These are phyloP conservation scores for Chiua virens DNA, from an alignment of 768 basidiomycete species.

Conservation along the genomic window DNA sequence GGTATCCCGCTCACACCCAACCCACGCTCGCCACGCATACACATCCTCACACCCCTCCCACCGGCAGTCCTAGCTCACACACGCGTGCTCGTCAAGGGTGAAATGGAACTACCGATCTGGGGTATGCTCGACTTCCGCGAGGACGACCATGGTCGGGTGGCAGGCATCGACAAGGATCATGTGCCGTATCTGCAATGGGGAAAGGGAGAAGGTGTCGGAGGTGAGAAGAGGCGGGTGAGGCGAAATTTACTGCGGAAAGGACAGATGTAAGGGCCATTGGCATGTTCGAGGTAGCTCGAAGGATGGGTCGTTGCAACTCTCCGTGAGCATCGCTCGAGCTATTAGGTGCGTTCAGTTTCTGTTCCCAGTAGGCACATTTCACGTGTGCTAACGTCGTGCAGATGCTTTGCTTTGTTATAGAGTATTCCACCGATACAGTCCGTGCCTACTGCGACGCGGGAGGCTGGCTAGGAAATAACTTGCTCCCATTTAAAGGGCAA, in stretches of 20 bases:
- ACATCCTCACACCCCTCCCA: conserved; percentile 80
- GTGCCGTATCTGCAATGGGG: conserved; percentile 83
- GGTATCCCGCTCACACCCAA: conserved; percentile 29
- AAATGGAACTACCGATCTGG: conserved; percentile 85
- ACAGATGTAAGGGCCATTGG: conserved; percentile 50
- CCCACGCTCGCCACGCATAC: conserved; percentile 44
- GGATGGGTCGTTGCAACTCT: too few species aligned
- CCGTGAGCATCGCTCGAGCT: too few species aligned
- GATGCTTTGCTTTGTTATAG: too few species aligned
- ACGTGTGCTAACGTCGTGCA: too few species aligned
- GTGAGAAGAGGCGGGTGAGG: conserved; percentile 68
- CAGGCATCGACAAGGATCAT: conserved; percentile 51
- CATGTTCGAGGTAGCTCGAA: too few species aligned
- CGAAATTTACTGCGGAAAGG: conserved; percentile 86
- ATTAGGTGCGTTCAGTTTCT: too few species aligned
- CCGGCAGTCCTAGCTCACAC: conserved; percentile 39
- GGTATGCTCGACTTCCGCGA: conserved; percentile 76
- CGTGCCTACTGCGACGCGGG: too few species aligned
- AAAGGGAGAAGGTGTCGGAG: conserved; percentile 67
- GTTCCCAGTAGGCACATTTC: too few species aligned
- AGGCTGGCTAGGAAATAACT: too few species aligned
- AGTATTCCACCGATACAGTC: too few species aligned
- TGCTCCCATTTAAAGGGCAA: too few species aligned
- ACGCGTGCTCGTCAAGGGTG: conserved; percentile 69
- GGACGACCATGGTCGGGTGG: conserved; percentile 40